These are phyloP conservation scores for Lactifluus pinguis DNA, from an alignment of 768 basidiomycete genomes.

Conservation along the genomic window DNA sequence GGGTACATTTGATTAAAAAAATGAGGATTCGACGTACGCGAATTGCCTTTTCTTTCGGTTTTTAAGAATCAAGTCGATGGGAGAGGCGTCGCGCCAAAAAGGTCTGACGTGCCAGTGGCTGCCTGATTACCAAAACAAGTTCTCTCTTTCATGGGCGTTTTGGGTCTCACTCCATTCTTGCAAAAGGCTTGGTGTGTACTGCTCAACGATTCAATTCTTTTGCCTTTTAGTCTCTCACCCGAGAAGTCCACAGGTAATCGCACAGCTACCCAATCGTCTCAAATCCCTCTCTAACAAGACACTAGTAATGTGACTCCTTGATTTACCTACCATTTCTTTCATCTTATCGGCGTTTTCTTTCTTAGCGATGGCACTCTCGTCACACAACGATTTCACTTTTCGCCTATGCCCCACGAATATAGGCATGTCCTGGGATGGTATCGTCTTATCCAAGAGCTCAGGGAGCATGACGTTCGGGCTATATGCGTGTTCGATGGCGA, in stretches of 20 bases:
- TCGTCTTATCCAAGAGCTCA: conserved; percentile 53
- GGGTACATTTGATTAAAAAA: neutral
- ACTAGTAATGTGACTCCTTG: conserved; percentile 55
- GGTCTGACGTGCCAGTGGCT: neutral
- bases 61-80: neutral
- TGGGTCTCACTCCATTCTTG: conserved; percentile 61
- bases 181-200: conserved; percentile 50
- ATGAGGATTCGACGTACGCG: neutral
- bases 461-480: conserved; percentile 43
- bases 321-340: conserved; percentile 1
- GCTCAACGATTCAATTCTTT: neutral
- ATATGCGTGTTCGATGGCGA: conserved; percentile 80
- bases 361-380: conserved; percentile 77
- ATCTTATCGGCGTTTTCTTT: conserved; percentile 5
- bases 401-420: conserved; percentile 49
- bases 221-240: neutral
- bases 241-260: conserved; percentile 55
- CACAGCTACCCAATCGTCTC: conserved; percentile 55
- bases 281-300: conserved; percentile 52
- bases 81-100: no score
- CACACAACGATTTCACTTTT: conserved; percentile 75
- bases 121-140: conserved; percentile 7
- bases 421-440: conserved; percentile 79
- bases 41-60: conserved; percentile 1
- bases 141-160: conserved; percentile 51